These are phyloP conservation scores for Suillus plorans DNA, from an alignment of 768 basidiomycete genomes.

Conservation along the genomic window DNA sequence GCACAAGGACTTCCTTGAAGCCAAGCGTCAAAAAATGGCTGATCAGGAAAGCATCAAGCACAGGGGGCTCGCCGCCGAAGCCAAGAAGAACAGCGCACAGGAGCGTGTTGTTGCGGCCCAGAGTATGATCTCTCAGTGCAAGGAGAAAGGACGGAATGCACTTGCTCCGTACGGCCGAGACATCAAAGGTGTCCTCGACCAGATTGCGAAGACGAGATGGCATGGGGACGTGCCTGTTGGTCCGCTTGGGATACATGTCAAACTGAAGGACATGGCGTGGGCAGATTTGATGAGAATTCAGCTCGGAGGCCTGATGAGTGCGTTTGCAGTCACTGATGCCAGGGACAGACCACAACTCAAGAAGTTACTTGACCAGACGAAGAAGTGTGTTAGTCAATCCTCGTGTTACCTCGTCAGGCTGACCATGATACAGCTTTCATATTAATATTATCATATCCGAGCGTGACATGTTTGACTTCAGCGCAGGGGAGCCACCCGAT, in stretches of 20 bases:
- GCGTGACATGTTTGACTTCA: slow-evolving; percentile 81
- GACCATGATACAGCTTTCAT: slow-evolving; percentile 36
- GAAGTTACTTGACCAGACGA: slow-evolving; percentile 50
- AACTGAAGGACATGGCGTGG: slow-evolving; percentile 69
- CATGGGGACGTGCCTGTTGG: slow-evolving; percentile 66
- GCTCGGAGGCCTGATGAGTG: slow-evolving; percentile 56
- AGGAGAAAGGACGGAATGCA: slow-evolving; percentile 53
- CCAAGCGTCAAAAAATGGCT: slow-evolving; percentile 32
- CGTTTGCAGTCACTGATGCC: slow-evolving; percentile 74
- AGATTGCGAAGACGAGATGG: slow-evolving; percentile 57
- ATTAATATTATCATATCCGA: slow-evolving; percentile 60
- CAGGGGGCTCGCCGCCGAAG: slow-evolving; percentile 39
- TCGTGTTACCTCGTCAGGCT: neutral
- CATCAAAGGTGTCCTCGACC: slow-evolving; percentile 56
- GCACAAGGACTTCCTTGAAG: slow-evolving; percentile 28
- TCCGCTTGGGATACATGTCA: slow-evolving; percentile 79
- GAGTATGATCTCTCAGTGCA: slow-evolving; percentile 48
- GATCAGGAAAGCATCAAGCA: slow-evolving; percentile 32
- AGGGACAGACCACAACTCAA: slow-evolving; percentile 61
- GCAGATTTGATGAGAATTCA: slow-evolving; percentile 62
- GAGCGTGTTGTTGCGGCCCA: slow-evolving; percentile 46
- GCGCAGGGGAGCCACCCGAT: slow-evolving; percentile 64
- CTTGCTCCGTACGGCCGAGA: slow-evolving; percentile 62
- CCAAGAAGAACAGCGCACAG: slow-evolving; percentile 31
- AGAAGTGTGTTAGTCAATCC: slow-evolving; percentile 56